Base-by-base conservation (phyloP, 148 eudicot genomes). In the Polygonum aviculare region DNA sequence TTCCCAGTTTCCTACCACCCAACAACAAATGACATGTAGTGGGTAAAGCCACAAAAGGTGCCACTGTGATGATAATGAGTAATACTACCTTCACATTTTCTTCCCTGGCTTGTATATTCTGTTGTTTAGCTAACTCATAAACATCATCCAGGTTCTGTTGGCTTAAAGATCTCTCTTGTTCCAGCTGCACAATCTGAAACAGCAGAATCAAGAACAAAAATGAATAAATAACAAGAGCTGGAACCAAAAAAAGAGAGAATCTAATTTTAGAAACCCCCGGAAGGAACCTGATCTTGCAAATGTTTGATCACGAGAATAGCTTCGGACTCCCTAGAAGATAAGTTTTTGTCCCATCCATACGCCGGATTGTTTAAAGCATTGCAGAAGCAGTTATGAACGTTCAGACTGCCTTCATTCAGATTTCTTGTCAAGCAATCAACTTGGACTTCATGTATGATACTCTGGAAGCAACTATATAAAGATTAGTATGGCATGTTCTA, bases 221-320 rank as follows among this genome's bases (percentile, higher is more conserved):
- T 33, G 39, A 55, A 6, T 48, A 15, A 44, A 71, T 52, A 65
- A 36, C 1, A 3, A 75, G 50, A 16, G 8, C 5, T 40, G 4
- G 10, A 71, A 1, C 5, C 8, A 19, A 21, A 45, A 39, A 71
- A 69, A 15, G 26, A 22, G 33, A 39, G 11, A 72, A 21, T 26
- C 31, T 26, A 26, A 26, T 26, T 26, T 26, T 26, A 26, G 31
- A 49, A 11, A 47, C 8, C 2, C 16, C 73, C 1, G 12, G 75
- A n/a, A 71, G 45, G 52, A 67, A 94, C 98, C 92, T 89, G 91
- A 57, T 94, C 92, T 79, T 89, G 88, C 71, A 92, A 90, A 76
- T 89, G 90, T 80, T 84, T 87, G 69, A 89, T 88, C 75, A 89
- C 86, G 50, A 81, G 78, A 76, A 80, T 85, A 78, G 94, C 87